Conservation (phyloP, 1,139 yeast genomes). For the Suhomyces panamericanus region DNA sequence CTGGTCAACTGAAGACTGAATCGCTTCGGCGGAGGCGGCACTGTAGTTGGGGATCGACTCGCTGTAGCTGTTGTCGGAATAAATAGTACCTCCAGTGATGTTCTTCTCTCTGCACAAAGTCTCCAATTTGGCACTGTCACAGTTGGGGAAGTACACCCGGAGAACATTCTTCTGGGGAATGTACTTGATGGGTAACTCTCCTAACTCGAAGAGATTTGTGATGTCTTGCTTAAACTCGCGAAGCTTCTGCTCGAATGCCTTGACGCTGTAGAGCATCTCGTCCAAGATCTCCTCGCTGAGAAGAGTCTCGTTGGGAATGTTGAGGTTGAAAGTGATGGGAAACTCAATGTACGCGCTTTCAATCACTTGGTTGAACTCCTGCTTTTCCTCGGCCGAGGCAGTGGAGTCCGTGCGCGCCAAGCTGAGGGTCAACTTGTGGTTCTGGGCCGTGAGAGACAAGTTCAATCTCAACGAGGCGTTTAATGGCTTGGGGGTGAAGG, state of each 20-base stretch:
- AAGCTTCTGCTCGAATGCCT: slow-evolving; percentile 36
- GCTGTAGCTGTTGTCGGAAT: slow-evolving; percentile 22
- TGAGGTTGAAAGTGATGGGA: slow-evolving; percentile 37
- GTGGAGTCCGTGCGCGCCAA: slow-evolving; percentile 37
- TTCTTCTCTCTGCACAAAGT: slow-evolving; percentile 49
- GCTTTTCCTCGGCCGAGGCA: slow-evolving; percentile 23
- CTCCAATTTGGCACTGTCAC: slow-evolving; percentile 54
- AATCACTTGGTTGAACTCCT: slow-evolving; percentile 13
- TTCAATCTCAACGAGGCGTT: slow-evolving; percentile 13
- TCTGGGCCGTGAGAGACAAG: slow-evolving; percentile 35
- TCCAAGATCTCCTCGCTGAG: slow-evolving; percentile 48
- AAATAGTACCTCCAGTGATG: slow-evolving; percentile 51
- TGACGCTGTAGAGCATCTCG: slow-evolving; percentile 38
- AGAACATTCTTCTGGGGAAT: slow-evolving; percentile 34
- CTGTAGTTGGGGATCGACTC: slow-evolving; percentile 4
- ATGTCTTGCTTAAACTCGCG: slow-evolving; percentile 37
- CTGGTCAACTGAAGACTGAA: slow-evolving; percentile 9
- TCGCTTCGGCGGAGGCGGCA: neutral
- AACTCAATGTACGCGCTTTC: slow-evolving; percentile 57
- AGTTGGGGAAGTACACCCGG: slow-evolving; percentile 58
- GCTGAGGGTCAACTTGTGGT: slow-evolving; percentile 39
- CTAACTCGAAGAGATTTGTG: slow-evolving; percentile 42
- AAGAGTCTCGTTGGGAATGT: slow-evolving; percentile 52
- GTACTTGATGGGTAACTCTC: slow-evolving; percentile 52
- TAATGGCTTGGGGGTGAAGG: slow-evolving; percentile 7